Evolutionary conservation across 2,329 filamentous ascomycete genomes (phyloP).

Genomic region (Penicillium sp.): DNA sequence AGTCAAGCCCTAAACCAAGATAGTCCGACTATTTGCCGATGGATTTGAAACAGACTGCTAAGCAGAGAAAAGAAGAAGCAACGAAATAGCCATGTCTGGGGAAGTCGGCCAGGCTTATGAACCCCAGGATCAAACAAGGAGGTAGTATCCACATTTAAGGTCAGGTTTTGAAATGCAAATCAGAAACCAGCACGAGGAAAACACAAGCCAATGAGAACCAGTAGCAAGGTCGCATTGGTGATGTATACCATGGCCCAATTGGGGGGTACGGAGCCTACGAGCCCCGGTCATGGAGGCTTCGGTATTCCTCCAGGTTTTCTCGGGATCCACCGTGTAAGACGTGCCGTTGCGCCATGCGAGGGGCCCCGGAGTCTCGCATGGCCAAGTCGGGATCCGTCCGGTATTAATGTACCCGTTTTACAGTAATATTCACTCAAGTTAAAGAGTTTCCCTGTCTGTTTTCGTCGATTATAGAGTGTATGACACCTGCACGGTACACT

Average conservation of each 20-base stretch:
- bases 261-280: neutral
- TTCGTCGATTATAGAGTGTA: neutral
- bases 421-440: neutral
- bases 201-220: neutral
- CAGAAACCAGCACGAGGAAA: neutral
- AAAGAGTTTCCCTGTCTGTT: neutral
- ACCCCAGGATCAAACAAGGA: neutral
- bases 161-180: neutral
- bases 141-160: neutral
- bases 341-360: neutral
- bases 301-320: neutral
- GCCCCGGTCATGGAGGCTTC: neutral
- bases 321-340: neutral
- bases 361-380: neutral
- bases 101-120: constrained; percentile 16
- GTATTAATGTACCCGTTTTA: neutral
- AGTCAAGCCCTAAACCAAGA: constrained; percentile 3
- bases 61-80: constrained; percentile 6
- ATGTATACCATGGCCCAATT: constrained; percentile 2
- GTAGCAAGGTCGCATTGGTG: constrained; percentile 3
- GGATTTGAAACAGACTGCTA: neutral
- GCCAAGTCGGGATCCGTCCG: neutral
- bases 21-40: neutral
- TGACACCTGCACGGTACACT: too few species aligned
- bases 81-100: constrained; percentile 3